Evolutionary conservation across 1,139 yeast species (phyloP).

Genomic region (Diutina mesorugosa): DNA sequence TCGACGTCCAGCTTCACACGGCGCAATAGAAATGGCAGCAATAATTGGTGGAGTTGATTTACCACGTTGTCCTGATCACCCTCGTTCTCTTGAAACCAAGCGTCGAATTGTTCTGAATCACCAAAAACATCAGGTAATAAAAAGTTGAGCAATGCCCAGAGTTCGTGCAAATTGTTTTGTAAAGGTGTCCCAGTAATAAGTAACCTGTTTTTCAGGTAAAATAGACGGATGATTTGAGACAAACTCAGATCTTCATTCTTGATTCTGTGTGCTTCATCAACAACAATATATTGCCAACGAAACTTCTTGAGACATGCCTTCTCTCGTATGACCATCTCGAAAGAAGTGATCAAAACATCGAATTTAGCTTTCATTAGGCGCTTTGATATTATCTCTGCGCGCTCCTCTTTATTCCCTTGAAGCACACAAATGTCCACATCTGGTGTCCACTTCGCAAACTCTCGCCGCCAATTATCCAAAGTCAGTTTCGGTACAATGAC

Average conservation of each 20-base stretch:
- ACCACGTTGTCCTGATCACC: conserved; percentile 40
- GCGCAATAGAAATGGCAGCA: conserved; percentile 63
- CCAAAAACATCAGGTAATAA: conserved; percentile 69
- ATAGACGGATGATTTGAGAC: conserved; percentile 63
- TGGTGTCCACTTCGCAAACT: conserved; percentile 69
- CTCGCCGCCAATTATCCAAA: conserved; percentile 69
- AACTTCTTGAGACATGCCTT: conserved; percentile 51
- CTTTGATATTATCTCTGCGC: conserved; percentile 39
- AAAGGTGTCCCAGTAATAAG: conserved; percentile 74
- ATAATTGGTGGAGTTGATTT: conserved; percentile 78
- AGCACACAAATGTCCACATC: conserved; percentile 55
- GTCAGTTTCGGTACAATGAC: conserved; percentile 73
- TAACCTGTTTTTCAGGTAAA: conserved; percentile 56
- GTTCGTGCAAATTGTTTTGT: conserved; percentile 66
- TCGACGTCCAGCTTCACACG: conserved; percentile 74
- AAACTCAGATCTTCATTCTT: conserved; percentile 66
- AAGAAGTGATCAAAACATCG: conserved; percentile 63
- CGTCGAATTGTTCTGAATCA: conserved; percentile 62
- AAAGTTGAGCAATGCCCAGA: conserved; percentile 71
- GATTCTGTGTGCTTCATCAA: conserved; percentile 76
- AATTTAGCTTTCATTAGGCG: conserved; percentile 48
- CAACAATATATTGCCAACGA: conserved; percentile 62
- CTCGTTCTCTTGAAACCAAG: conserved; percentile 37
- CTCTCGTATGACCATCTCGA: conserved; percentile 67
- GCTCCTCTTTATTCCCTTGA: conserved; percentile 62